Evolutionary conservation across 352 stramenopile genomes (phyloP), one percentile per base, ranked within the genome.

Genomic region (Phytophthora capsici): DNA sequence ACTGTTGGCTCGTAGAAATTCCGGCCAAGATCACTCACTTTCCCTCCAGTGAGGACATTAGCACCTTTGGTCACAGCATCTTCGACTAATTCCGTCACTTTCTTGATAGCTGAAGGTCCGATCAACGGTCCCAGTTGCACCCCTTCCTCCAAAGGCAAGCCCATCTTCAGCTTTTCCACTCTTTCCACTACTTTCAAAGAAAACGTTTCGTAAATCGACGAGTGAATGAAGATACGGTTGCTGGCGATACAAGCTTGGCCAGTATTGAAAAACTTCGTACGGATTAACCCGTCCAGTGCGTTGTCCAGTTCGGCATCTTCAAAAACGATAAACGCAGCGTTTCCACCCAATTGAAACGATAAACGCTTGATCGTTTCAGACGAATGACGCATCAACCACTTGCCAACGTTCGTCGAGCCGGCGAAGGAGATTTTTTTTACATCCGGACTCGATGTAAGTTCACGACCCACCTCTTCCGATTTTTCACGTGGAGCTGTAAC

Each of bases 1-100:
- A 99, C 84, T 0, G 96, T 99, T 1, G 97, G 89, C 54, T 92
- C 69, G 78, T 95, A 99, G 81, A 96, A 99, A 62, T 97, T 94
- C n/a, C 67, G 63, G 51, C 78, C 72, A 20, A 91, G 47, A 8
- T 83, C 51, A 16, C 86, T 76, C 7, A 65, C 49, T 36, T 80
- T 84, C 10, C 95, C 96, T 22, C 96, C 96, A 1, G 78, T 50
- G 2, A 98, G 67, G 46, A 88, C 76, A 16, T 71, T 86, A 2
- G 95, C 96, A 7, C 97, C 97, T n/a, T 98, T 84, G 1, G 57
- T 50, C 2, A 98, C 55, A 1, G 96, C 95, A 38, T 97, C 85
- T 16, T 90, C 66, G 13, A 99, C 89, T n/a, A 89, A 66, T 41
- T 70, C 87, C 36, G 76, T 69, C 47, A 93, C 85, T 66, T 93